Conservation (phyloP, 495 filamentous ascomycete genomes). For the Opeltia flavorubescens region DNA sequence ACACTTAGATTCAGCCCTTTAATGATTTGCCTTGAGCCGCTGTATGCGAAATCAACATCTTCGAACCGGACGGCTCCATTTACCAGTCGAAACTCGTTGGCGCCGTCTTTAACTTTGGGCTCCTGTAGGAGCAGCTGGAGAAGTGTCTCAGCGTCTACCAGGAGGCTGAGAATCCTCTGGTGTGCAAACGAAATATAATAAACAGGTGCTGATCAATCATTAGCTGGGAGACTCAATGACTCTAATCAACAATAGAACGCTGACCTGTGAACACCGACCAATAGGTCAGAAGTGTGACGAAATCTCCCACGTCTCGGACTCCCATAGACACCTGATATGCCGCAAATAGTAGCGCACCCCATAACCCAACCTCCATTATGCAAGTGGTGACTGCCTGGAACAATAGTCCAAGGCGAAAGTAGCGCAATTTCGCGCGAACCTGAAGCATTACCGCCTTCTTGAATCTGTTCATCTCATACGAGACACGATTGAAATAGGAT, state of each 20-base stretch:
- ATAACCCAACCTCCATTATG: conserved; percentile 47
- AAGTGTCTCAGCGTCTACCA: conserved; percentile 60
- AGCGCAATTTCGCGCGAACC: conserved; percentile 7
- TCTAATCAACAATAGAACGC: background rate
- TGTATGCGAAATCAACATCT: conserved; percentile 35
- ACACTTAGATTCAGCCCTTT: conserved; percentile 36
- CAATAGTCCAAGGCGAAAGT: background rate
- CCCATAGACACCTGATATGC: conserved; percentile 48
- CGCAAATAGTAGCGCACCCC: conserved; percentile 51
- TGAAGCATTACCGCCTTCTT: conserved; percentile 22
- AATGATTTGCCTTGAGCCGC: conserved; percentile 34
- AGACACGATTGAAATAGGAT: conserved; percentile 53
- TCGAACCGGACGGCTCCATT: conserved; percentile 36
- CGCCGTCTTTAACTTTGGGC: conserved; percentile 44
- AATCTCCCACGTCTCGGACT: conserved; percentile 46
- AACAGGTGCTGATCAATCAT: conserved; percentile 28
- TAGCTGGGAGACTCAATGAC: background rate
- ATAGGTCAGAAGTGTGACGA: conserved; percentile 57
- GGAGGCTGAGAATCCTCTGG: conserved; percentile 40
- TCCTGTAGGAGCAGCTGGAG: conserved; percentile 56
- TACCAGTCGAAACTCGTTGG: conserved; percentile 39
- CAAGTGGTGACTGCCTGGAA: conserved; percentile 35
- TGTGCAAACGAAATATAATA: conserved; percentile 48
- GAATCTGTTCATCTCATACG: conserved; percentile 50
- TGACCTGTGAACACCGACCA: conserved; percentile 43